Conservation (phyloP, 2,329 filamentous ascomycete species). For the Parascedosporium putredinis region DNA sequence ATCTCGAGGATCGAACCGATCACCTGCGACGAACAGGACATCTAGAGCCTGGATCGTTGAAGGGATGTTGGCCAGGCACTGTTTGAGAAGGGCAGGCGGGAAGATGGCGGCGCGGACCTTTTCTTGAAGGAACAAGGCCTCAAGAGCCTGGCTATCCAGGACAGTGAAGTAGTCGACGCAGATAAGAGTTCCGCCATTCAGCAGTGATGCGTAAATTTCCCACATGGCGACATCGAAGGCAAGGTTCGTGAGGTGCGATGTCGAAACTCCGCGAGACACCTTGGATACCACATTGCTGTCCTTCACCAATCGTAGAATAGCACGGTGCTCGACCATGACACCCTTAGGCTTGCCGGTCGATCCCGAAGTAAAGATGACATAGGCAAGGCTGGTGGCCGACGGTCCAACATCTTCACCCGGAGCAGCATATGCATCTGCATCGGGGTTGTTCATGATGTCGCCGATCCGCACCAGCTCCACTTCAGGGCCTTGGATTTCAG, state of each 20-base stretch:
- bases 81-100: not conserved
- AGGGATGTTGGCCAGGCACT: slow-evolving; percentile 10
- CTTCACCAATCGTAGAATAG: not conserved
- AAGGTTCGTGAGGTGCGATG: slow-evolving; percentile 10
- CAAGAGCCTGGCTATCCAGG: not conserved
- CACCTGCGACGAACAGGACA: slow-evolving; percentile 13
- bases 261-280: not conserved
- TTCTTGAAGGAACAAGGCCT: not conserved
- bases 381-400: slow-evolving; percentile 10
- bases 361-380: slow-evolving; percentile 13
- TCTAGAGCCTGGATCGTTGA: not conserved
- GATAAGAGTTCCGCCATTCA: slow-evolving; percentile 5
- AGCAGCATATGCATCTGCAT: too few species aligned
- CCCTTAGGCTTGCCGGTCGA: slow-evolving; percentile 14
- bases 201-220: slow-evolving; percentile 8
- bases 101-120: not conserved
- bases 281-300: slow-evolving; percentile 8
- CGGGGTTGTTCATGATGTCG: not conserved
- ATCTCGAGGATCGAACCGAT: slow-evolving; percentile 10
- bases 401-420: slow-evolving; percentile 3
- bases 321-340: slow-evolving; percentile 11
- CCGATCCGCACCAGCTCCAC: not conserved
- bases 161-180: not conserved
- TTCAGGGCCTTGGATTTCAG: not conserved
- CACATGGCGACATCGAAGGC: slow-evolving; percentile 10